Evolutionary conservation across 2,329 filamentous ascomycete species (phyloP).

Genomic region (Colletotrichum tropicale): DNA sequence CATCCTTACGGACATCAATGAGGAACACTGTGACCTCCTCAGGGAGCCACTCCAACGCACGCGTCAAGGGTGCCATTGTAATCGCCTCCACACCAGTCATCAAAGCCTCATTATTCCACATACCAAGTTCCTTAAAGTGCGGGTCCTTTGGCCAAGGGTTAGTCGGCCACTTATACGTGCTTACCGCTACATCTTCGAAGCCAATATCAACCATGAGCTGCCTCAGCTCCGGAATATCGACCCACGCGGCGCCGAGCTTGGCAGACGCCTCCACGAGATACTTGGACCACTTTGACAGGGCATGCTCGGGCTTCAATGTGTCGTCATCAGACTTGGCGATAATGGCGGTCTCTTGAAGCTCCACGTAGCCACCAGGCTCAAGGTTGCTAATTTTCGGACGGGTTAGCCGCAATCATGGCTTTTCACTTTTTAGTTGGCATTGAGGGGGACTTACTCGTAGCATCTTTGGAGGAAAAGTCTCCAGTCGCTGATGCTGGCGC

Average conservation of each 20-base stretch:
- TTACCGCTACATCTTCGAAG: fast-evolving
- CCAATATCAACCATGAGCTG: not conserved
- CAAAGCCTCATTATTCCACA: fast-evolving
- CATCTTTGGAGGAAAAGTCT: not conserved
- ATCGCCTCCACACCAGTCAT: not conserved
- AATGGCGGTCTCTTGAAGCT: not conserved
- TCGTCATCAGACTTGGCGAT: not conserved
- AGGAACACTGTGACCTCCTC: not conserved
- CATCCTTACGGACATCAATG: not conserved
- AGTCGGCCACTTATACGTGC: not conserved
- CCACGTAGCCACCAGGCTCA: not conserved
- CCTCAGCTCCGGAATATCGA: not conserved
- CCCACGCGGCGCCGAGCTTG: not conserved
- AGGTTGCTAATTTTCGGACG: not conserved
- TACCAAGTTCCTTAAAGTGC: not conserved
- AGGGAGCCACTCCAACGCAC: not conserved
- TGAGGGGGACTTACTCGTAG: not conserved
- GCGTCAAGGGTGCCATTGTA: not conserved
- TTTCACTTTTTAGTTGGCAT: not conserved
- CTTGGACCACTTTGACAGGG: fast-evolving
- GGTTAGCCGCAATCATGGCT: fast-evolving
- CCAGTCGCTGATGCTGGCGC: not conserved
- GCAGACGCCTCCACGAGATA: not conserved
- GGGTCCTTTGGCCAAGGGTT: not conserved
- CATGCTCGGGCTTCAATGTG: not conserved